Conservation (phyloP, 129 eudicot genomes). For the Tagetes patula region DNA sequence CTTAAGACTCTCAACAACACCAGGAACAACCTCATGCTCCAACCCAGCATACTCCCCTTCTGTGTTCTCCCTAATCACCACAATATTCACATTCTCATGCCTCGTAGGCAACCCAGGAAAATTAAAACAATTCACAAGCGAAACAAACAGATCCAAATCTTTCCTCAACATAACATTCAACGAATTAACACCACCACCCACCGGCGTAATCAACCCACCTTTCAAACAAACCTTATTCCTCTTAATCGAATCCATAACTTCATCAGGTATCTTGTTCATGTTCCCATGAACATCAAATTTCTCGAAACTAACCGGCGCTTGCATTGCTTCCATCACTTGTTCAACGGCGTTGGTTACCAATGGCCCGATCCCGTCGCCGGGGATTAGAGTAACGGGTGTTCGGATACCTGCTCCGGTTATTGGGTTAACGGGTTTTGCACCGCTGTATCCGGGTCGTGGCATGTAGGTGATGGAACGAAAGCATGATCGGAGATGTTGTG, state of each 20-base stretch:
- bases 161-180: conserved; percentile 57
- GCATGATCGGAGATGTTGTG: conserved; percentile 27
- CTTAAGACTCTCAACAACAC: conserved; percentile 87
- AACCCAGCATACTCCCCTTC: conserved; percentile 88
- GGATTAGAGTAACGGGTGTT: conserved; percentile 63
- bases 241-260: conserved; percentile 58
- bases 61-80: conserved; percentile 85
- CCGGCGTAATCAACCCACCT: conserved; percentile 65
- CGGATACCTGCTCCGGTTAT: conserved; percentile 50
- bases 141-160: conserved; percentile 62
- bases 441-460: conserved; percentile 55
- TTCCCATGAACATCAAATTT: conserved; percentile 65
- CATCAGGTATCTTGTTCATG: conserved; percentile 57
- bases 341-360: conserved; percentile 78
- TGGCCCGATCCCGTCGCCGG: conserved; percentile 87
- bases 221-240: conserved; percentile 73
- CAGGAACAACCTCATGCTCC: conserved; percentile 88
- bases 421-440: conserved; percentile 49
- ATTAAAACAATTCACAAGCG: conserved; percentile 74
- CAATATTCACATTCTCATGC: conserved; percentile 78
- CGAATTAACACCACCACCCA: conserved; percentile 75
- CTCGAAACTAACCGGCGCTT: conserved; percentile 73
- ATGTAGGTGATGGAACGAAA: conserved; percentile 48
- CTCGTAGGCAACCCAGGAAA: conserved; percentile 68
- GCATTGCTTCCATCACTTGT: conserved; percentile 71